Conservation (phyloP, 148 eudicot species). For the Oxyria digyna region DNA sequence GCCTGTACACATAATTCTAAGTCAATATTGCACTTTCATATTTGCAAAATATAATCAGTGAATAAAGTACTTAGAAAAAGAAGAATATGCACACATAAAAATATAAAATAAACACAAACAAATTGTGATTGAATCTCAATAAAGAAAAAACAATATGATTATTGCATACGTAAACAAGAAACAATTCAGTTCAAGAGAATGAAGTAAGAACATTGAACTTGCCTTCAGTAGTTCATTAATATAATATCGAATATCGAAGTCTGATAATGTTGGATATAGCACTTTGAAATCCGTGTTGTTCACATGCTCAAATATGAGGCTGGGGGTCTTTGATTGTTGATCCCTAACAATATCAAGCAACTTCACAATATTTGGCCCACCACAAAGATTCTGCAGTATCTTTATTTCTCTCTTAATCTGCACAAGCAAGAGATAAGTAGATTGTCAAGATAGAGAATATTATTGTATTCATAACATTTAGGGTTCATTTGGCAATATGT, state of each 20-base stretch:
- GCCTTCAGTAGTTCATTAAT: constrained; percentile 86
- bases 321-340: constrained; percentile 86
- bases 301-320: constrained; percentile 81
- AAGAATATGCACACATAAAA: not conserved
- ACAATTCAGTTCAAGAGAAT: not conserved
- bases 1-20: constrained; percentile 27
- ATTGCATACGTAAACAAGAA: not conserved
- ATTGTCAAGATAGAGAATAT: not conserved
- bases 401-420: constrained; percentile 99
- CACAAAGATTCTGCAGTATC: constrained; percentile 85
- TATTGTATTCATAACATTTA: not conserved
- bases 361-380: constrained; percentile 87
- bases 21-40: not conserved
- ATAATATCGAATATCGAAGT: constrained; percentile 79
- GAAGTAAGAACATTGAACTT: constrained; percentile 13
- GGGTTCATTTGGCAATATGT: not conserved
- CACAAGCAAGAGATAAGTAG: constrained; percentile 10
- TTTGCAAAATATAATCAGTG: not conserved
- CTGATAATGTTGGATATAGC: constrained; percentile 76
- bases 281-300: constrained; percentile 91
- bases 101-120: not conserved
- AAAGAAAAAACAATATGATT: not conserved
- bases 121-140: not conserved
- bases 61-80: not conserved
- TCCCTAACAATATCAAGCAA: constrained; percentile 88